Base-by-base conservation (phyloP, 2,329 filamentous ascomycete genomes). In the Aspergillus sp. region DNA sequence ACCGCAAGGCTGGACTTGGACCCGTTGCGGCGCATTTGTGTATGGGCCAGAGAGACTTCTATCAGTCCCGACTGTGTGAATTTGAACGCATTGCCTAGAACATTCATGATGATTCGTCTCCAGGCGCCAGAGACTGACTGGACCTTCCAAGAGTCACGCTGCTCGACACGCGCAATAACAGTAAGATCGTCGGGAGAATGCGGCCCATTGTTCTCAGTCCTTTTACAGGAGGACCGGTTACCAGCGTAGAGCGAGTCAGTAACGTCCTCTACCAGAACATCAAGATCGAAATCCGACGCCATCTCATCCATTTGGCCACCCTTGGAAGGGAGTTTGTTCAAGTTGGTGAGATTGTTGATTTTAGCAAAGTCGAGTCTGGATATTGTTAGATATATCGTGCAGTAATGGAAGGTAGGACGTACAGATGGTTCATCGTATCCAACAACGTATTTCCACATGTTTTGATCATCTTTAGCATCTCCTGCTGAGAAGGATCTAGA, bases 371-470 rank as follows among this genome's bases (percentile, higher is more conserved):
- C 70, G 5, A 75, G 60, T 31, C 68, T 71, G 4, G 1, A 19
- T 8, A 4, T 19, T 17, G 49, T 67, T 31, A 68, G 56, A 33
- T 11, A 9, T 2, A 5, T 2, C 4, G 17, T 12, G n/a, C 0
- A 2, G 1, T 8, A 4, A 14, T 21, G 6, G 3, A 1, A 27
- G 6, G 6, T 7, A 4, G 19, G 4, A 62, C 70, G 49, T 53
- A 74, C 67, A 71, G 45, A 45, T 75, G 70, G 59, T 75, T 70
- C 52, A 74, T 73, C 6, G 81, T 82, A 39, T 81, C 81, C n/a
- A 84, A 64, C 4, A 84, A 65, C 3, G 81, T 84, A 12, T 76
- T 68, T 0, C 80, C 81, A 39, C 81, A 84, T 1, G 74, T 77
- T 21, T 81, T 78, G 7, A 83, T 72, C 62, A 79, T 82, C 3